Percentiles rank a stretch among this genome's conserved stretches.
Evolutionary conservation across 1,284 basidiomycete species (phyloP).

Genomic region (Cryptococcus jaspeensis): DNA sequence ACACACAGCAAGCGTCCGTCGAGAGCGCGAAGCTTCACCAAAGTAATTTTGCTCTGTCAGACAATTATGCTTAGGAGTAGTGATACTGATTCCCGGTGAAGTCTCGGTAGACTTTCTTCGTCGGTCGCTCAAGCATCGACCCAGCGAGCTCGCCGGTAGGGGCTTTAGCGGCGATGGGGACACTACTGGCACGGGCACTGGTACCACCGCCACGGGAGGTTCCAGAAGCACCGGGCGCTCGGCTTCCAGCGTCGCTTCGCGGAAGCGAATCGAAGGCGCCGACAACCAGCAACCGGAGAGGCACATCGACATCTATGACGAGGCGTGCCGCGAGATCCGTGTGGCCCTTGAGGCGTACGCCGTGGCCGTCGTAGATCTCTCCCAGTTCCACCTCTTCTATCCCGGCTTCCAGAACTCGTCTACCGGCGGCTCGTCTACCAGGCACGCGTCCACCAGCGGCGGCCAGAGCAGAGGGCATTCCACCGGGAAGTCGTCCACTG

Average conservation of each 20-base stretch:
- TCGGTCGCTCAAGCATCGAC: conserved; percentile 36
- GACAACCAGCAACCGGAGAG: conserved; percentile 22
- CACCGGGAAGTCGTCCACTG: conserved; percentile 4
- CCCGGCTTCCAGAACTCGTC: conserved; percentile 36
- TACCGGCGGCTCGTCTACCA: conserved; percentile 8
- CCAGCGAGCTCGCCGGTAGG: conserved; percentile 24
- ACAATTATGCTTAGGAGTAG: background rate
- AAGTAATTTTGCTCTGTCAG: conserved; percentile 26
- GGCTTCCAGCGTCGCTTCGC: conserved; percentile 1
- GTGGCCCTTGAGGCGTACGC: conserved; percentile 38
- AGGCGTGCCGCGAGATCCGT: conserved; percentile 41
- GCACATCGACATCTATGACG: conserved; percentile 32
- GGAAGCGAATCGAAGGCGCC: conserved; percentile 26
- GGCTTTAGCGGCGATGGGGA: background rate
- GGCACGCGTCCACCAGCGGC: background rate
- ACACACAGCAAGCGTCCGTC: conserved; percentile 29
- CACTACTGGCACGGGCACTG: background rate
- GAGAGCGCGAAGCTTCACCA: conserved; percentile 45
- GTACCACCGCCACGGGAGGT: background rate
- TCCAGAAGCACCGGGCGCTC: background rate
- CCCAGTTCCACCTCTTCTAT: conserved; percentile 45
- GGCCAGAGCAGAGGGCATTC: conserved; percentile 2
- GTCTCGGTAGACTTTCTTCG: conserved; percentile 46
- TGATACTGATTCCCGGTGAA: conserved; percentile 5
- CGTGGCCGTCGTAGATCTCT: conserved; percentile 40